Evolutionary conservation across 345 rosid species (phyloP).

Genomic region (Excoecaria cochinchinensis): DNA sequence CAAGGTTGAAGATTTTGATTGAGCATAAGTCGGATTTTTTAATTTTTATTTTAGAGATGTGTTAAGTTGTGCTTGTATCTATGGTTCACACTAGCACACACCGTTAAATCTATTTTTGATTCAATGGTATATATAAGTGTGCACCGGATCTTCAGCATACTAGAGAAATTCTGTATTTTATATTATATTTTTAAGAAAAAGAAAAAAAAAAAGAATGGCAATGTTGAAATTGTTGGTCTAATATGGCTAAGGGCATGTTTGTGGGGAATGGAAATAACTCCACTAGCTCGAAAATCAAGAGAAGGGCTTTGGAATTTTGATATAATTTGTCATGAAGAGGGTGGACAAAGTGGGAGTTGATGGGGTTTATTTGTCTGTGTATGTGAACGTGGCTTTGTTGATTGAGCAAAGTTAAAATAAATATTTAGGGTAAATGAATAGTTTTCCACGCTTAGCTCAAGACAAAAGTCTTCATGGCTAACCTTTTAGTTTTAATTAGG

Average conservation of each 20-base stretch:
- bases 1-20: constrained; percentile 42
- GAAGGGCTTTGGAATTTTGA: constrained; percentile 44
- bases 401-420: neutral
- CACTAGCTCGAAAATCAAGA: constrained; percentile 72
- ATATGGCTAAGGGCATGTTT: constrained; percentile 50
- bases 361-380: constrained; percentile 42
- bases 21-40: constrained; percentile 24
- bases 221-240: constrained; percentile 38
- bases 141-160: no score
- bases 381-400: constrained; percentile 32
- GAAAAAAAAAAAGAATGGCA: constrained; percentile 21
- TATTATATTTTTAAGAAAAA: neutral
- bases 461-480: constrained; percentile 38
- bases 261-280: constrained; percentile 55
- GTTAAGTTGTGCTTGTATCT: no score
- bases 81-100: no score
- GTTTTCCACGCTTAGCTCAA: constrained; percentile 23
- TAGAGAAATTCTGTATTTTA: no score
- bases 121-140: no score
- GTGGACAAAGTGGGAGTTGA: constrained; percentile 27
- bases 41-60: neutral
- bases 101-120: no score
- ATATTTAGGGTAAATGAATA: neutral
- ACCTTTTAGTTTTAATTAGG: constrained; percentile 49
- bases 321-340: constrained; percentile 35